These are phyloP conservation scores for Arabidopsis lyrata DNA, from an alignment of 441 rosid genomes.

Conservation along the genomic window DNA sequence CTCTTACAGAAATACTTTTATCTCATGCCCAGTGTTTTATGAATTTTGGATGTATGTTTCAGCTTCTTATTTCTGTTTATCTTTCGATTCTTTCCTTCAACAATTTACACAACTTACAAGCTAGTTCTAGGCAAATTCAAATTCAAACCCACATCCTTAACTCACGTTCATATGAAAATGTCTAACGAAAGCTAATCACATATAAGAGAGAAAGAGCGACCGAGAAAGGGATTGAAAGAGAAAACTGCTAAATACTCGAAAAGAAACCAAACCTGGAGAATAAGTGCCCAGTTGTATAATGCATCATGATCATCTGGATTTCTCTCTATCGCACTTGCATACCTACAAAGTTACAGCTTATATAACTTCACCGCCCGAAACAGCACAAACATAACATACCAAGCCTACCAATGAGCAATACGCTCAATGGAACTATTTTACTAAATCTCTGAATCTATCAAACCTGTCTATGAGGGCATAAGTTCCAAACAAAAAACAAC, in stretches of 20 bases:
- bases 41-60: neutral
- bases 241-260: neutral
- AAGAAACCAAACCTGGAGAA: conserved; percentile 80
- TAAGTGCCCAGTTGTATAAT: conserved; percentile 96
- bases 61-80: conserved; percentile 1
- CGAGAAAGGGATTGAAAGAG: conserved; percentile 1
- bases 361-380: neutral
- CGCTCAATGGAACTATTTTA: conserved; percentile 14
- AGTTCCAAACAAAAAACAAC: neutral
- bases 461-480: neutral
- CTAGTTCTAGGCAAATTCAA: neutral
- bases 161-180: conserved; percentile 12
- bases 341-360: conserved; percentile 59
- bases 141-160: conserved; percentile 7
- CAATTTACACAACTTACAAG: conserved; percentile 5
- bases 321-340: conserved; percentile 87
- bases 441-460: conserved; percentile 12
- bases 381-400: conserved; percentile 24
- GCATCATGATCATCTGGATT: conserved; percentile 98
- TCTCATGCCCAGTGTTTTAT: neutral
- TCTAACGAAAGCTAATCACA: conserved; percentile 18
- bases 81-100: neutral
- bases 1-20: neutral
- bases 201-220: neutral
- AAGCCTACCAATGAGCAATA: conserved; percentile 18